These are phyloP conservation scores for Aspergillus fumigatiaffinis DNA, from an alignment of 2,329 filamentous ascomycete species.

Conservation along the genomic window DNA sequence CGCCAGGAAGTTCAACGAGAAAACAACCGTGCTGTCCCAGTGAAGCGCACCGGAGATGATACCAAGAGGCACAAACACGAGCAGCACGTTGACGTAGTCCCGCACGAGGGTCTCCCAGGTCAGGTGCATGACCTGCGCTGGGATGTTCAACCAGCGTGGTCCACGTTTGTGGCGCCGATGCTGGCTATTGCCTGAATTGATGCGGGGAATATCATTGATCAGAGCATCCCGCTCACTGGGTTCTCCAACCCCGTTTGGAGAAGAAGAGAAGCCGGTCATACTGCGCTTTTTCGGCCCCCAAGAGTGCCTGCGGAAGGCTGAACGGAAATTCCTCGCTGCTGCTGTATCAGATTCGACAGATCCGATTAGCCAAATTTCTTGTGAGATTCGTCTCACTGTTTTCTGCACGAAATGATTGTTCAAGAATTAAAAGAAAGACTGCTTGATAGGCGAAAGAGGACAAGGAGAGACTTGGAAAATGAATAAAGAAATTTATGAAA, in stretches of 20 bases:
- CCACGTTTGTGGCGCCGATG: slow-evolving; percentile 34
- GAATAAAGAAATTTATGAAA: slow-evolving; percentile 2
- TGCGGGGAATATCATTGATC: slow-evolving; percentile 19
- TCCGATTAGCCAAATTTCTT: background rate
- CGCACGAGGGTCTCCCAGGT: slow-evolving; percentile 44
- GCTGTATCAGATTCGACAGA: slow-evolving; percentile 15
- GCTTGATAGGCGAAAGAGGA: background rate
- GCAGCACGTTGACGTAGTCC: slow-evolving; percentile 56
- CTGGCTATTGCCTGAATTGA: slow-evolving; percentile 18
- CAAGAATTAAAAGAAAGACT: background rate
- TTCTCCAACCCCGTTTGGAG: slow-evolving; percentile 27
- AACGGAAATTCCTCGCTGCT: slow-evolving; percentile 23
- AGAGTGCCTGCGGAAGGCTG: slow-evolving; percentile 27
- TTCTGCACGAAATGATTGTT: background rate
- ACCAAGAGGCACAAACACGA: slow-evolving; percentile 62
- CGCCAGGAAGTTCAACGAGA: slow-evolving; percentile 61
- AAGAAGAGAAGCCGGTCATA: slow-evolving; percentile 27
- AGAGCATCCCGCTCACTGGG: slow-evolving; percentile 34
- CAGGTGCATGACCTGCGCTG: slow-evolving; percentile 35
- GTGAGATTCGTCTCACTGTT: background rate
- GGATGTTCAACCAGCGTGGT: slow-evolving; percentile 38
- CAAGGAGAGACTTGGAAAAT: background rate
- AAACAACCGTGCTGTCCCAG: slow-evolving; percentile 56
- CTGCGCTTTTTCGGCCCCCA: slow-evolving; percentile 22
- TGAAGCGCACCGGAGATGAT: slow-evolving; percentile 59